These are phyloP conservation scores for Gamsiella multidivaricata DNA, from an alignment of 192 early-diverging fungal species.

Conservation along the genomic window DNA sequence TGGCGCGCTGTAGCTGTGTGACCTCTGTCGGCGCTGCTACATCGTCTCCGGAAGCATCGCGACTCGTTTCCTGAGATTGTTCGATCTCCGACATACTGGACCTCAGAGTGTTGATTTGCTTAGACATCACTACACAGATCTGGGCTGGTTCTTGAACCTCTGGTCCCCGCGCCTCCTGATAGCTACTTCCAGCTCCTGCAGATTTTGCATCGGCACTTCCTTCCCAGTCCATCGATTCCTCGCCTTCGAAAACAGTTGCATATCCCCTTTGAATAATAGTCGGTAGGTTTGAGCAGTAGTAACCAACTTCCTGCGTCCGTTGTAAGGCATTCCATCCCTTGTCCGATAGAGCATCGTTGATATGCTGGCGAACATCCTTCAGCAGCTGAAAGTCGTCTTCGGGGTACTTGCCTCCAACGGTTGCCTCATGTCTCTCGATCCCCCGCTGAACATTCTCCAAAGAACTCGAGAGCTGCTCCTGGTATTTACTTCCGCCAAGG, in stretches of 20 bases:
- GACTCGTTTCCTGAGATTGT: neutral
- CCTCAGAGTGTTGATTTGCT: constrained; percentile 16
- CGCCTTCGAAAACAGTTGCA: constrained; percentile 20
- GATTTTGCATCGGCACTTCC: too few relatives aligned
- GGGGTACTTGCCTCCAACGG: constrained; percentile 21
- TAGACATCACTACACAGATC: constrained; percentile 17
- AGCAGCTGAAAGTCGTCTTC: constrained; percentile 36
- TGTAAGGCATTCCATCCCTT: constrained; percentile 33
- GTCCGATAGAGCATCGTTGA: constrained; percentile 29
- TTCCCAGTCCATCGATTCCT: too few relatives aligned
- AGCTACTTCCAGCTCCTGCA: too few relatives aligned
- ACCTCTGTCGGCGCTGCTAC: neutral
- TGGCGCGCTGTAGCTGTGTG: neutral
- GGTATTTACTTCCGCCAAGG: constrained; percentile 36
- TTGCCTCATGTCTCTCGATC: neutral
- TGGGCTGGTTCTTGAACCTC: neutral
- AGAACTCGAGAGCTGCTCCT: constrained; percentile 4
- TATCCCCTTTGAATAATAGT: neutral
- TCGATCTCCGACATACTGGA: neutral
- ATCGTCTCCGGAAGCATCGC: neutral
- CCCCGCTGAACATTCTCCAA: constrained; percentile 34
- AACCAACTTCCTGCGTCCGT: constrained; percentile 38
- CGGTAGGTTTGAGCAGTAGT: constrained; percentile 39
- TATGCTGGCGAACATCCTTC: constrained; percentile 19
- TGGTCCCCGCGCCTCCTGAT: too few relatives aligned